Base-by-base conservation (phyloP, 805 yeast genomes). In the Kluyveromyces siamensis region DNA sequence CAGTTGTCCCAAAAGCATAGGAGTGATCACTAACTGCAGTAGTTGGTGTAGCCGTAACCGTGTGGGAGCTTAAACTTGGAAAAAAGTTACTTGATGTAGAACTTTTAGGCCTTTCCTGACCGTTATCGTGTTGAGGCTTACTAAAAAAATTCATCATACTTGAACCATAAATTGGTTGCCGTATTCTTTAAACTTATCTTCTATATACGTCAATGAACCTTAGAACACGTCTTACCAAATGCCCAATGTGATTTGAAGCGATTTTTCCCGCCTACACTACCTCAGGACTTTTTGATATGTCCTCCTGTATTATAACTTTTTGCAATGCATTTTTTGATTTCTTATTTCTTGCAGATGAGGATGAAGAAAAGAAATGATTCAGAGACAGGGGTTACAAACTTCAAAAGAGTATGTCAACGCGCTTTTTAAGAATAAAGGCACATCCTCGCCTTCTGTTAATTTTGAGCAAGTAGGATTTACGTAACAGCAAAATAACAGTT, bases 1-100 rank as follows among this genome's bases (percentile, higher is more conserved):
- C 72, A 1, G 84, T 83, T 6, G 88, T 83, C 2, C 89, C 90
- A 64, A 81, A 76, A 1, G 79, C 90, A 64, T 80, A 74, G 2
- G 83, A 75, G 49, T 74, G 75, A 51, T 77, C 76, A 44, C 81
- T 73, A 9, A 84, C 66, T 0, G 89, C 89, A 2, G 86, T 83
- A 2, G 91, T 83, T 17, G 90, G 86, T 6, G 80, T 71, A 1
- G 80, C 71, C 1, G 78, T 71, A n/a, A 21, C 45, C 27, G 37
- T 72, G 71, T 52, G 78, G 70, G 60, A 52, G 6, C 63, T 51
- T 48, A 77, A 65, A 45, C 61, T 68, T 10, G 72, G 68, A 37
- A 67, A 60, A 19, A 59, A 62, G 49, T 54, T 57, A 17, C 50
- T 50, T 11, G 50, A 49, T 35, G 41, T 39, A 11, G 45, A 18